Conservation (phyloP, 805 yeast species). For the Zygosaccharomyces gambellarensis region DNA sequence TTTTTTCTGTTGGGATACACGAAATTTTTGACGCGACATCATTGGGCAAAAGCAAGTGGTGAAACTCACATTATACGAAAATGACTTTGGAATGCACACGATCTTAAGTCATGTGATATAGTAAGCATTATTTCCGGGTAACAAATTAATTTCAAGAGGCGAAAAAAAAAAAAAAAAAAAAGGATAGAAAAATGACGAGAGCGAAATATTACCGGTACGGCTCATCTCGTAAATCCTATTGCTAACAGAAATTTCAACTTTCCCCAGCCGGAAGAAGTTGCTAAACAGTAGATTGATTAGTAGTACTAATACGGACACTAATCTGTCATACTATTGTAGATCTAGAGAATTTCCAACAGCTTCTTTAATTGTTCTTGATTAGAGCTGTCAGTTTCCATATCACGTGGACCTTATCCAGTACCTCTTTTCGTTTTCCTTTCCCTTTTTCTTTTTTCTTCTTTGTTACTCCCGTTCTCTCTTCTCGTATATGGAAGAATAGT, state of each 20-base stretch:
- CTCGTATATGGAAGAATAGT: not conserved
- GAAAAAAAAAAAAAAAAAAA: not conserved
- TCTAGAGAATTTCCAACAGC: not conserved
- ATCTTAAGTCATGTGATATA: too few species aligned
- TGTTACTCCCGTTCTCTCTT: not conserved
- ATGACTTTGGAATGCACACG: too few species aligned
- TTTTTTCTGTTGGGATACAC: not conserved
- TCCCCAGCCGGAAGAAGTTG: not conserved
- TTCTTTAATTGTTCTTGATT: not conserved
- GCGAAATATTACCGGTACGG: not conserved
- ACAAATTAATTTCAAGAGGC: not conserved
- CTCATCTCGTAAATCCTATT: not conserved
- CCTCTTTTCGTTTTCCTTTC: not conserved
- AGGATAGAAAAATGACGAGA: too few species aligned
- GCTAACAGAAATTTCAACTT: not conserved
- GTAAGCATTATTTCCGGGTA: not conserved
- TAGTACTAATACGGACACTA: not conserved
- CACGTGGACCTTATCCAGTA: not conserved
- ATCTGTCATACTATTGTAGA: not conserved
- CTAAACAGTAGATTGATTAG: not conserved
- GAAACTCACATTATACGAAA: not conserved
- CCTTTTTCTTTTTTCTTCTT: too few species aligned
- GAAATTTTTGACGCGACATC: not conserved
- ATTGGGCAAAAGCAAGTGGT: not conserved
- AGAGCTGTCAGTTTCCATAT: not conserved